These are phyloP conservation scores for Penicillium sp. DNA, from an alignment of 2,329 filamentous ascomycete species.

Conservation along the genomic window DNA sequence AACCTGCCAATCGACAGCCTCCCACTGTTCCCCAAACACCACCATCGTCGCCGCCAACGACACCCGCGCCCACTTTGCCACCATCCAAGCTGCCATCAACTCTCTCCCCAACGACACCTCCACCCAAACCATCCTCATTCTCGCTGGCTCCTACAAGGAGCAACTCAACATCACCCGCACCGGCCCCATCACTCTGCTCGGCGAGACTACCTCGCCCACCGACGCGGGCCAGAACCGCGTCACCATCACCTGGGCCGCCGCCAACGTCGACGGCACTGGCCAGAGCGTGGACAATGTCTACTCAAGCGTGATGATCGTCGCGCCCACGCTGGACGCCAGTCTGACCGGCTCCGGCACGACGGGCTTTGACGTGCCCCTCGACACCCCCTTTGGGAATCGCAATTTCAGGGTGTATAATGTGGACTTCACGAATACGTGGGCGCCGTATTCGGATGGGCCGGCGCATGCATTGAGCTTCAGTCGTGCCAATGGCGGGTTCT, in stretches of 20 bases:
- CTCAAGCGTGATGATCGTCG: constrained; percentile 61
- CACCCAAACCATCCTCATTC: constrained; percentile 57
- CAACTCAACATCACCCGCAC: constrained; percentile 64
- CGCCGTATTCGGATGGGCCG: constrained; percentile 54
- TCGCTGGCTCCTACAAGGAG: constrained; percentile 60
- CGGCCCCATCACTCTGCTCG: constrained; percentile 60
- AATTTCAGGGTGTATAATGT: constrained; percentile 67
- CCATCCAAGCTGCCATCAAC: constrained; percentile 50
- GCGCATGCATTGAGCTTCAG: constrained; percentile 60
- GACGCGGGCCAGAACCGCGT: constrained; percentile 52
- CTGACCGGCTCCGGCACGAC: constrained; percentile 61
- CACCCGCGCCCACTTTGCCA: constrained; percentile 29
- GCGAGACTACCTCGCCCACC: constrained; percentile 52
- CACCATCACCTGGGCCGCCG: constrained; percentile 58
- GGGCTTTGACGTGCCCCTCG: constrained; percentile 58
- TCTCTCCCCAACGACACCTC: constrained; percentile 48
- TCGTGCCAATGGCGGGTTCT: constrained; percentile 65
- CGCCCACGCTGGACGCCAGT: constrained; percentile 61
- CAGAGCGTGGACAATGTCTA: constrained; percentile 57
- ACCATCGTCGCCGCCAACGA: constrained; percentile 29
- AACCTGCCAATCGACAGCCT: constrained; percentile 25
- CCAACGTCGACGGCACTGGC: constrained; percentile 48
- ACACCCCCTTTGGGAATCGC: constrained; percentile 61
- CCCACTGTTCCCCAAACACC: constrained; percentile 29
- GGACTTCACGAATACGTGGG: constrained; percentile 61